Percentiles rank a stretch among this genome's conserved stretches.
These are phyloP conservation scores for Pseudocercospora ulei DNA, from an alignment of 2,329 filamentous ascomycete genomes.

Conservation along the genomic window DNA sequence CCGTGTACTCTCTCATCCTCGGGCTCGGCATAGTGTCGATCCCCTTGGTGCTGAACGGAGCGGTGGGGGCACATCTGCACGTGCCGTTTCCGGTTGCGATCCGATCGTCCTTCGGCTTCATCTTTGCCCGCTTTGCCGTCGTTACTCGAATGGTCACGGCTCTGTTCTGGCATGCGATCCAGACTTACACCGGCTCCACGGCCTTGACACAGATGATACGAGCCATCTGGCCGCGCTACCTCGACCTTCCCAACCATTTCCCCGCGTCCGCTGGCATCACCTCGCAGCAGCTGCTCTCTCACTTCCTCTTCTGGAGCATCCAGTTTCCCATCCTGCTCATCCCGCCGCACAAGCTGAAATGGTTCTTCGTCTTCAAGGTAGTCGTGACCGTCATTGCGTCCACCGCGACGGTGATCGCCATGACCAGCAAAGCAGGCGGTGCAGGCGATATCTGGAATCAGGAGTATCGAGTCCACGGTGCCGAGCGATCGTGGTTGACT, in stretches of 20 bases:
- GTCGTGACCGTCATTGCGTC: conserved; percentile 46
- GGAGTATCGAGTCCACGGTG: conserved; percentile 27
- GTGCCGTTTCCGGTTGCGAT: conserved; percentile 50
- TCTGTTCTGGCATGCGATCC: conserved; percentile 56
- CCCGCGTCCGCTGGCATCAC: conserved; percentile 46
- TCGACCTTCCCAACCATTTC: conserved; percentile 46
- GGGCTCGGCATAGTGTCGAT: conserved; percentile 31
- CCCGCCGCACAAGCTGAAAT: conserved; percentile 47
- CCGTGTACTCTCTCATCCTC: conserved; percentile 33
- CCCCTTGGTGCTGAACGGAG: conserved; percentile 34
- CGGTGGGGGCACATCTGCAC: conserved; percentile 45
- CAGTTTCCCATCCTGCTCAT: conserved; percentile 47
- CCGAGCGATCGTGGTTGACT: conserved; percentile 26
- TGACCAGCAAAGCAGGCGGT: conserved; percentile 28
- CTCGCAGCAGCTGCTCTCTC: conserved; percentile 48
- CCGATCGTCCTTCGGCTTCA: conserved; percentile 50
- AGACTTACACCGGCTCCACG: conserved; percentile 54
- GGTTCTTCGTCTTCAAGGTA: conserved; percentile 29
- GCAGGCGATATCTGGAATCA: conserved; percentile 30
- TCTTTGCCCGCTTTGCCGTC: conserved; percentile 48
- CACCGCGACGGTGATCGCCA: conserved; percentile 40
- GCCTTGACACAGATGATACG: conserved; percentile 45
- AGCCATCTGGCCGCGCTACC: conserved; percentile 52
- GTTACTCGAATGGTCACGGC: conserved; percentile 47
- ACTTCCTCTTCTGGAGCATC: conserved; percentile 50